These are phyloP conservation scores for Haematococcus sp. DNA, from an alignment of 139 green algal species.

Conservation along the genomic window DNA sequence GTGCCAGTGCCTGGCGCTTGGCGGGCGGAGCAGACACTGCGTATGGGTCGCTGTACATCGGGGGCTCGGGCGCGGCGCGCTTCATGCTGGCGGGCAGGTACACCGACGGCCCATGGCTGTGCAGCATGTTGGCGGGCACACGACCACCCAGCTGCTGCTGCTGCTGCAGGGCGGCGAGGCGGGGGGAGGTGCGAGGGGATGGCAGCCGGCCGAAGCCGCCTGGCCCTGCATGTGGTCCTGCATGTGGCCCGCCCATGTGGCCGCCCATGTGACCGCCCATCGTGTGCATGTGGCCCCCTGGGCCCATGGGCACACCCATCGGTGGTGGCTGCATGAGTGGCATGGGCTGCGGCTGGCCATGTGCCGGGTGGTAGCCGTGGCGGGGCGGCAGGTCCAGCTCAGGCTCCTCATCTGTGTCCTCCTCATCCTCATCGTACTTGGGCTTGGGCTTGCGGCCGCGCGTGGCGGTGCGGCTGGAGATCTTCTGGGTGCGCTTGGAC, in stretches of 20 bases:
- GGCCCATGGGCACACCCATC: no score
- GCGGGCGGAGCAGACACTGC: no score
- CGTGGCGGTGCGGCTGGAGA: no score
- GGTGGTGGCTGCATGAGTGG: not conserved
- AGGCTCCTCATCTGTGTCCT: conserved; percentile 4
- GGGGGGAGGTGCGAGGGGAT: no score
- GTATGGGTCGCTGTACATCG: no score
- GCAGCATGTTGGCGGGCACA: not conserved
- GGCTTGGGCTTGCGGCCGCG: not conserved
- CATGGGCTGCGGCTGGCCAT: conserved; percentile 4
- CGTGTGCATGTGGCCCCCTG: no score
- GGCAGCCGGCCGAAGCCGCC: no score
- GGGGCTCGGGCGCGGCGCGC: no score
- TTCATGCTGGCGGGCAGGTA: not conserved
- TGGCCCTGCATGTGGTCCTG: no score
- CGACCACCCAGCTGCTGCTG: not conserved
- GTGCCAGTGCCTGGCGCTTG: no score
- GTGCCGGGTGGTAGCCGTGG: conserved; percentile 16
- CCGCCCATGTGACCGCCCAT: no score
- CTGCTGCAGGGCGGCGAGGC: not conserved
- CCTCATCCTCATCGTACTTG: conserved; percentile 2
- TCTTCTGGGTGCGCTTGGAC: conserved; percentile 26
- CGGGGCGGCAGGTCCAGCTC: conserved; percentile 22
- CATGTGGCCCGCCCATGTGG: not conserved
- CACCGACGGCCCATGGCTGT: not conserved